phyloP scores from a whole-genome alignment of 257 asterid genomes.

The Capsicum pubescens region DNA sequence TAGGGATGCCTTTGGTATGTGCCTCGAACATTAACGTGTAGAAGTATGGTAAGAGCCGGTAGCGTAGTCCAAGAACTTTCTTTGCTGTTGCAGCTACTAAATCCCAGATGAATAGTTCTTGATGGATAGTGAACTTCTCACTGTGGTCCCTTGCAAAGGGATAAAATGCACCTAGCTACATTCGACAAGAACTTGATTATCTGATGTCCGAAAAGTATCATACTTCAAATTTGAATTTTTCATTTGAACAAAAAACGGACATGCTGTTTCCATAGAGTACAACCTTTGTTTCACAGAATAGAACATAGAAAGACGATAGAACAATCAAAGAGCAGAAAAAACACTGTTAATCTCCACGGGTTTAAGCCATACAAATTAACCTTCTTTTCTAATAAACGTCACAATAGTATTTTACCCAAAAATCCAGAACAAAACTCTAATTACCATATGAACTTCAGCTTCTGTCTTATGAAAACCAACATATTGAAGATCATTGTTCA shows the following conservation, averaged over 20 bases:
- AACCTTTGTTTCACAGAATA: not conserved
- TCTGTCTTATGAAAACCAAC: too few relatives aligned
- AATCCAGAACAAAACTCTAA: not conserved
- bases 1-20: slow-evolving; percentile 57
- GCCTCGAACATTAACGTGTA: slow-evolving; percentile 70
- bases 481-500: too few relatives aligned
- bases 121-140: slow-evolving; percentile 35
- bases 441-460: too few relatives aligned
- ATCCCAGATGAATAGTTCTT: slow-evolving; percentile 67
- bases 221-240: not conserved
- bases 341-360: not conserved
- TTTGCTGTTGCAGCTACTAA: slow-evolving; percentile 68
- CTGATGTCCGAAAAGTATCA: not conserved
- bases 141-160: slow-evolving; percentile 74
- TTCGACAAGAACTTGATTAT: not conserved
- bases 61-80: slow-evolving; percentile 60
- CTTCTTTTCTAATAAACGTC: not conserved
- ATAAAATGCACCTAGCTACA: slow-evolving; percentile 70
- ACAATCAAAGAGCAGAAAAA: not conserved
- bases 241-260: too few relatives aligned
- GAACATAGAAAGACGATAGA: not conserved
- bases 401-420: not conserved
- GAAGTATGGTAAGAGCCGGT: slow-evolving; percentile 60
- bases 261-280: too few relatives aligned
- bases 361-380: not conserved